Base-by-base conservation (phyloP, 805 yeast species). In the Deakozyma indianensis region DNA sequence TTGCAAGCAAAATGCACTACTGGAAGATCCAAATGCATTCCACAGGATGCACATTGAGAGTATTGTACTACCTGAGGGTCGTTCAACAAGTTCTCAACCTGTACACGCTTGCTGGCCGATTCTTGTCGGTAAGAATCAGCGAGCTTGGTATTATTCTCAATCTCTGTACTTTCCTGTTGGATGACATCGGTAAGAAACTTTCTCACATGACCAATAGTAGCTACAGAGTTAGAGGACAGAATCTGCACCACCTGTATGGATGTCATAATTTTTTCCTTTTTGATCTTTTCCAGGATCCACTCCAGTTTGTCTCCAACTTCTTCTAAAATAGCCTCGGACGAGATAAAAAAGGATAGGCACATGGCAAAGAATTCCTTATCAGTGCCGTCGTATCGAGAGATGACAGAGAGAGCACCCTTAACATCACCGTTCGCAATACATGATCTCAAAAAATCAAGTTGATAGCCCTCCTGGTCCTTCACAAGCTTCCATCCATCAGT, bases 1-100 rank as follows among this genome's bases (percentile, higher is more conserved):
- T 72, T 71, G 64, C 98, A 92, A 51, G 77, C 74, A 66, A 90
- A 92, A 54, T 84, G 94, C 0, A 83, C 74, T 2, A 80, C 72
- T 0, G 97, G 96, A 38, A 79, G 69, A 48, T 84, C 94, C 20
- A 90, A 63, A 11, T 74, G 70, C 40, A 71, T 65, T 7, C 73
- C 67, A 57, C 96, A 88, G 16, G 75, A 69, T 14, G 75, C 65
- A 56, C 96, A 88, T 29, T 67, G 68, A 23, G 77, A 70, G 50
- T 75, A 74, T 53, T 80, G 85, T 2, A 80, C 63, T 3, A 79
- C 71, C 52, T 62, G 70, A 5, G 73, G 78, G 52, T 65, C 65
- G 47, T 45, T 64, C 14, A 66, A 56, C 38, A 83, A 58, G 23
- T 71, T 74, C 0, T 71, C 63, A n/a, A 88, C 66, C 45, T 75